Percentiles rank a stretch among this genome's conserved stretches.
Evolutionary conservation across 2,329 filamentous ascomycete species (phyloP).

Genomic region (Aspergillus aculeatinus): DNA sequence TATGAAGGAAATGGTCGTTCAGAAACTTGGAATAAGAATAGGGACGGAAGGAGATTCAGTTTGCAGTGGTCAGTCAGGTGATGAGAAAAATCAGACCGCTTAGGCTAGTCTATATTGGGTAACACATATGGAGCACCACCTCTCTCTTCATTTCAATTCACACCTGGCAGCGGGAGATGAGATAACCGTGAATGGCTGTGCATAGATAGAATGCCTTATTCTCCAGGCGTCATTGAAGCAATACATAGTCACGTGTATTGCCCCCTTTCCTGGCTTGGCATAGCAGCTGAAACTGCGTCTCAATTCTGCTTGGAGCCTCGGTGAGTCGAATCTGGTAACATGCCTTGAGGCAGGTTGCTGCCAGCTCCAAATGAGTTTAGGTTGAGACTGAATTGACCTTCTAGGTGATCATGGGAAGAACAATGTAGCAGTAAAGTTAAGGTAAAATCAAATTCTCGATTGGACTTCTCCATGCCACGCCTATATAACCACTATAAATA

Average conservation of each 20-base stretch:
- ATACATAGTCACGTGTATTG: background rate
- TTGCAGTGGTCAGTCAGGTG: slow-evolving; percentile 19
- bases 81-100: slow-evolving; percentile 16
- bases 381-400: background rate
- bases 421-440: too few species aligned
- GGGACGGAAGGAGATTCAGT: slow-evolving; percentile 10
- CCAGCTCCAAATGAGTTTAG: too few species aligned
- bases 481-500: too few species aligned
- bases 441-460: too few species aligned
- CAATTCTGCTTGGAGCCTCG: background rate
- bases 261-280: background rate
- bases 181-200: too few species aligned
- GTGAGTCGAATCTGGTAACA: slow-evolving; percentile 16
- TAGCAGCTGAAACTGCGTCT: slow-evolving; percentile 3
- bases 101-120: slow-evolving; percentile 12
- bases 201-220: background rate
- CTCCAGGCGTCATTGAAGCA: background rate
- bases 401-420: background rate
- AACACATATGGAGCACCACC: background rate
- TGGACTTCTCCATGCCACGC: too few species aligned
- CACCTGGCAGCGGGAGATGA: too few species aligned
- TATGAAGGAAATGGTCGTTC: background rate
- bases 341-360: background rate
- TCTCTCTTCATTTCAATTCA: too few species aligned
- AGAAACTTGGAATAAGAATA: background rate